A percentile compares a stretch with the other conserved stretches of the same genome.
phyloP scores from a whole-genome alignment of 495 filamentous ascomycete genomes.

The Aspergillus olivimuriae region DNA sequence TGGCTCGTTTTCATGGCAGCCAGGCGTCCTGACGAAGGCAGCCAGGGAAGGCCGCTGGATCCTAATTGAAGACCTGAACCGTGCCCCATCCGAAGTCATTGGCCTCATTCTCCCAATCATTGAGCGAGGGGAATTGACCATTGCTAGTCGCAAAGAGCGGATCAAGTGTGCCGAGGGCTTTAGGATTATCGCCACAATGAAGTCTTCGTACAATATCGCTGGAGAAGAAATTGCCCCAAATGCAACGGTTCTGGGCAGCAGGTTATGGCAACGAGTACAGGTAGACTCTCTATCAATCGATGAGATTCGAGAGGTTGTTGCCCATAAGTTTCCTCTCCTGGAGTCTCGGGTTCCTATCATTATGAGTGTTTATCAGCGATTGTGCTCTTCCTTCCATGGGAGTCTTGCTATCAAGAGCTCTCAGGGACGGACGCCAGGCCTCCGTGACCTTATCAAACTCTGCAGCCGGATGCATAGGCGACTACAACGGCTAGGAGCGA shows the following conservation, averaged over 20 bases:
- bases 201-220: constrained; percentile 63
- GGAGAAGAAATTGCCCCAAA: constrained; percentile 56
- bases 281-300: constrained; percentile 58
- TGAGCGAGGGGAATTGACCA: constrained; percentile 77
- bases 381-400: constrained; percentile 49
- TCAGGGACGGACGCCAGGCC: constrained; percentile 48
- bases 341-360: constrained; percentile 61
- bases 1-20: constrained; percentile 84
- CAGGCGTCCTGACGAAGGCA: constrained; percentile 91
- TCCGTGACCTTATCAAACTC: constrained; percentile 86
- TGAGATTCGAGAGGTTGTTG: constrained; percentile 71
- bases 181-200: constrained; percentile 83
- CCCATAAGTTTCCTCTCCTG: constrained; percentile 61
- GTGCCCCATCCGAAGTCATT: constrained; percentile 91
- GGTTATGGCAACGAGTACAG: constrained; percentile 72
- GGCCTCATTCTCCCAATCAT: constrained; percentile 86
- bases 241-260: constrained; percentile 62
- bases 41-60: constrained; percentile 93
- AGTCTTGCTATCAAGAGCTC: constrained; percentile 41
- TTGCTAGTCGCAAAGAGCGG: constrained; percentile 78
- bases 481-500: constrained; percentile 51
- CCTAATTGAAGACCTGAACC: constrained; percentile 91
- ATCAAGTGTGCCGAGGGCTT: constrained; percentile 79
- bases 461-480: constrained; percentile 65
- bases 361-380: constrained; percentile 66